Percentiles rank a stretch among this genome's conserved stretches.
phyloP scores from a whole-genome alignment of 768 basidiomycete species.

The Panellus pusillus region DNA sequence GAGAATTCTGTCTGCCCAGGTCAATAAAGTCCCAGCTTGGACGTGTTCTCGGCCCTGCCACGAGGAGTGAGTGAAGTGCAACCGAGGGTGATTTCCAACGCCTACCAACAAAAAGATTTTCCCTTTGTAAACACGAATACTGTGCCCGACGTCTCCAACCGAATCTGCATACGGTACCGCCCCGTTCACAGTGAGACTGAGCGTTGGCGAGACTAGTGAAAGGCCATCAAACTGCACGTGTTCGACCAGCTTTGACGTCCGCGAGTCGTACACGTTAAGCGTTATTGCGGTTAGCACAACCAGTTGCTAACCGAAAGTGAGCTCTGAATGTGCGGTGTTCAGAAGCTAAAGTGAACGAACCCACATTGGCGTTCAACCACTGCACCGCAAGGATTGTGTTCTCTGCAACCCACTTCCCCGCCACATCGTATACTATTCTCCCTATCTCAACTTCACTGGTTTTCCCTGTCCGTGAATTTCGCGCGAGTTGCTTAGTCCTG shows the following conservation, averaged over 20 bases:
- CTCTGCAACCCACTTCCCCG: constrained; percentile 58
- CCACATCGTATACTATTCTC: constrained; percentile 61
- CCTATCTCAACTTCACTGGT: constrained; percentile 59
- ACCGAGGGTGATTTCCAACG: constrained; percentile 1
- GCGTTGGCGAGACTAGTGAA: constrained; percentile 54
- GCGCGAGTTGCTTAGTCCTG: constrained; percentile 47
- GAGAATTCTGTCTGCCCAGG: constrained; percentile 94
- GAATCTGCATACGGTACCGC: constrained; percentile 49
- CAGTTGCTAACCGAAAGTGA: constrained; percentile 55
- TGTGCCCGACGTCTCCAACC: constrained; percentile 59
- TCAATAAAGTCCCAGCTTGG: constrained; percentile 80
- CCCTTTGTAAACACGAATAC: constrained; percentile 81
- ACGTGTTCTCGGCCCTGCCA: constrained; percentile 64
- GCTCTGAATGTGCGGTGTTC: constrained; percentile 2
- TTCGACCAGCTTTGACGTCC: constrained; percentile 59
- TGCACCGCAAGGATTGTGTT: constrained; percentile 71
- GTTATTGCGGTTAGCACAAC: constrained; percentile 54
- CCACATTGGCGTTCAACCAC: constrained; percentile 87
- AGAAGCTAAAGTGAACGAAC: constrained; percentile 39
- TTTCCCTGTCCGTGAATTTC: constrained; percentile 62
- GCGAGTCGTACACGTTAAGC: constrained; percentile 72
- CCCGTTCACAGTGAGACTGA: constrained; percentile 46
- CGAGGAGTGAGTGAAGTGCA: constrained; percentile 3
- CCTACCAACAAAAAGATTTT: constrained; percentile 89
- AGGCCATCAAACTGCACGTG: constrained; percentile 56